A percentile compares a stretch with the other conserved stretches of the same genome.
Conservation (phyloP, 1,139 yeast species). For the Diutina scorzettiae region DNA sequence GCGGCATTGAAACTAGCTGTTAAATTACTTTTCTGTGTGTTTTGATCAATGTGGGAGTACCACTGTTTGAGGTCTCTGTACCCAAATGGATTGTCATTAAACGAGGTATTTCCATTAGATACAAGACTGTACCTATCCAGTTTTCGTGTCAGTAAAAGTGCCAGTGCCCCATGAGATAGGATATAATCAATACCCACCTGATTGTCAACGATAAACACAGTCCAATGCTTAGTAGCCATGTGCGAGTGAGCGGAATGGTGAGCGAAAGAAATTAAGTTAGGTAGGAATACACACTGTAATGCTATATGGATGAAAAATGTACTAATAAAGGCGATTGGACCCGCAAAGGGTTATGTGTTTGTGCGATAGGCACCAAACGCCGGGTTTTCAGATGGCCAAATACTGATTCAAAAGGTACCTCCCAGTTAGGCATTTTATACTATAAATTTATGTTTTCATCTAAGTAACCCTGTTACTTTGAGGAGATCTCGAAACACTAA, state of each 20-base stretch:
- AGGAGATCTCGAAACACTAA: neutral
- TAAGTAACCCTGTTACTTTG: neutral
- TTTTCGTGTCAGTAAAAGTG: neutral
- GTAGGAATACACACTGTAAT: too few species aligned
- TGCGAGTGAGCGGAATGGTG: too few species aligned
- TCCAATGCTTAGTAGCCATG: conserved; percentile 4
- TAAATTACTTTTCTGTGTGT: neutral
- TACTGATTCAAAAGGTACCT: too few species aligned
- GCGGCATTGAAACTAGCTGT: neutral
- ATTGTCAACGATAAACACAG: conserved; percentile 1
- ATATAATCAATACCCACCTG: neutral
- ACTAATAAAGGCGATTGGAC: too few species aligned
- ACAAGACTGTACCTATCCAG: conserved; percentile 1
- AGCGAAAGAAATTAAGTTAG: too few species aligned
- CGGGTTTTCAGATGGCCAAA: too few species aligned
- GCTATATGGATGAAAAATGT: too few species aligned
- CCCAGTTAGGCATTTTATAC: too few species aligned
- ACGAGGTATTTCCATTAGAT: neutral
- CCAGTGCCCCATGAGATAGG: neutral
- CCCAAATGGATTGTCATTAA: neutral
- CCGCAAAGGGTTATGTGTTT: too few species aligned
- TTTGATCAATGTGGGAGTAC: neutral
- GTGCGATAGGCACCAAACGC: too few species aligned
- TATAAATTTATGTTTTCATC: too few species aligned
- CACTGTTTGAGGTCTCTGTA: neutral